Percentiles rank a stretch among this genome's conserved stretches.
Evolutionary conservation across 1,284 basidiomycete species (phyloP).

Genomic region (Thecaphora thlaspeos): DNA sequence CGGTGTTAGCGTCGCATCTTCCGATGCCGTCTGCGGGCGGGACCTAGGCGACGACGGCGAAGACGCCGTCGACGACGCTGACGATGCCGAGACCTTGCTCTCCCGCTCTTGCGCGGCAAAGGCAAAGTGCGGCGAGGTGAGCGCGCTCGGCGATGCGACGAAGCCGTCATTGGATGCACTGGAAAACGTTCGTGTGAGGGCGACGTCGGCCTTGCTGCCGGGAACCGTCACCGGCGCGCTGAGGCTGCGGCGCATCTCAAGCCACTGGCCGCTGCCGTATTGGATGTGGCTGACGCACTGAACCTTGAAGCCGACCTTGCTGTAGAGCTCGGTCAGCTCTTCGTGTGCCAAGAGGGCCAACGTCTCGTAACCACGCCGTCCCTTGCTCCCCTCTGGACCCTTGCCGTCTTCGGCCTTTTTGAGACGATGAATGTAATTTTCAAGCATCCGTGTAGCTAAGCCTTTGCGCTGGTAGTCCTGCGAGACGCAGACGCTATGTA

Average conservation of each 20-base stretch:
- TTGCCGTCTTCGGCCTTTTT: constrained; percentile 34
- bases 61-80: no score
- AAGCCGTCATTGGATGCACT: constrained; percentile 6
- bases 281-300: constrained; percentile 50
- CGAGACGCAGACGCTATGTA: constrained; percentile 50
- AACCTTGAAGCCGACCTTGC: constrained; percentile 43
- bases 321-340: constrained; percentile 44
- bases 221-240: constrained; percentile 7
- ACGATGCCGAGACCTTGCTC: no score
- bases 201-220: constrained; percentile 5
- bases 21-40: no score
- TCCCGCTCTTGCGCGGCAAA: no score
- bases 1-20: background rate
- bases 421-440: constrained; percentile 38
- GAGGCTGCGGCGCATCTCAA: constrained; percentile 52
- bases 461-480: constrained; percentile 39
- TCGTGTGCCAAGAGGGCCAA: constrained; percentile 48
- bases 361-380: constrained; percentile 47
- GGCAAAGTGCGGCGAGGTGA: no score
- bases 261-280: constrained; percentile 45
- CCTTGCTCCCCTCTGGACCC: constrained; percentile 26
- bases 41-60: no score
- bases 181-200: constrained; percentile 18
- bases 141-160: no score
- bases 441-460: constrained; percentile 38